Evolutionary conservation across 768 basidiomycete species (phyloP).

Genomic region (Collybiopsis confluens): DNA sequence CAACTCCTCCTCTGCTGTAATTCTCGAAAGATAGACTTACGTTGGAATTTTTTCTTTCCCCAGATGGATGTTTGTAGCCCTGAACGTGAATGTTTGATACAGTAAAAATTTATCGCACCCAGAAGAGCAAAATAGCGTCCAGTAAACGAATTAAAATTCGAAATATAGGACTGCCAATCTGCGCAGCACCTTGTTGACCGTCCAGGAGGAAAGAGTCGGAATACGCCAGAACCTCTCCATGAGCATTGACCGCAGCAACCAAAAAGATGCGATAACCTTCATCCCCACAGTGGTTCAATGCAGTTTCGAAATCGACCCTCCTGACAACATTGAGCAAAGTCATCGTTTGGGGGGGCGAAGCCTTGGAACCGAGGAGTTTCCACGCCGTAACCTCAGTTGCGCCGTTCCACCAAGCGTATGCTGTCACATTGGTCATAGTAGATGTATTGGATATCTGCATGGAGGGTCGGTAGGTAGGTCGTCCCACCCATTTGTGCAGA

Average conservation of each 20-base stretch:
- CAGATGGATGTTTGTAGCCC: conserved; percentile 19
- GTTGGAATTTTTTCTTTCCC: no score
- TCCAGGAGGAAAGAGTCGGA: background rate
- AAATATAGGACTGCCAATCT: no score
- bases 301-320: conserved; percentile 15
- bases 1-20: background rate
- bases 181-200: no score
- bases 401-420: conserved; percentile 2
- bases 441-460: background rate
- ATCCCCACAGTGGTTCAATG: conserved; percentile 2
- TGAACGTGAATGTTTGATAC: no score
- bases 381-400: conserved; percentile 5
- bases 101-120: no score
- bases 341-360: background rate
- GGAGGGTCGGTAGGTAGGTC: background rate
- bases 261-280: background rate
- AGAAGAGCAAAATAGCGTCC: no score
- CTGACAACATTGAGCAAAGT: background rate
- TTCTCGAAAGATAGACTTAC: background rate
- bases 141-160: no score
- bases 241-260: background rate
- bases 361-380: conserved; percentile 7
- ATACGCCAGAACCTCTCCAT: background rate
- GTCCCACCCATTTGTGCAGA: background rate
- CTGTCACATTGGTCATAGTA: background rate